Conservation (phyloP, 2,329 filamentous ascomycete species). For the Colletotrichum camelliae region DNA sequence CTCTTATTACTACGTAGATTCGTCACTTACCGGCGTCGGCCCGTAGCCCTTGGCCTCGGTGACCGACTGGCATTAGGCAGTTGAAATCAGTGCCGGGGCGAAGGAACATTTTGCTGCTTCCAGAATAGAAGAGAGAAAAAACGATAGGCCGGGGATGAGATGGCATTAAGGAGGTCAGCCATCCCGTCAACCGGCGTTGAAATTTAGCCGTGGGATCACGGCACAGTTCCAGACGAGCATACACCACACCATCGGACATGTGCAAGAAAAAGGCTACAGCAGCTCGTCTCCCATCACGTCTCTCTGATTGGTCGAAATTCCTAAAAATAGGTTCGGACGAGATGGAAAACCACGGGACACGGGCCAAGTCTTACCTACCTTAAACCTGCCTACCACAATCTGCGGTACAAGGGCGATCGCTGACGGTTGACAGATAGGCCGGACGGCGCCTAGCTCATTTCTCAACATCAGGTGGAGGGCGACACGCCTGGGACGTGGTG, state of each 20-base stretch:
- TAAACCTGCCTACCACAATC: background rate
- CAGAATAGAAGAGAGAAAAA: background rate
- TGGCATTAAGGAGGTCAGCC: background rate
- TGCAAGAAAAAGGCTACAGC: background rate
- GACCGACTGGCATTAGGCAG: background rate
- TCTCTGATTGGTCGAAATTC: background rate
- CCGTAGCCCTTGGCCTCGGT: background rate
- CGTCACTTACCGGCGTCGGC: background rate
- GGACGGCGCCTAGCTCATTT: background rate
- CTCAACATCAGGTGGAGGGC: background rate
- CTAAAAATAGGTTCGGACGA: background rate
- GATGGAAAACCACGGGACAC: background rate
- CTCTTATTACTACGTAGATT: background rate
- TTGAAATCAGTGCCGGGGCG: background rate
- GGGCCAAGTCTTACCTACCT: background rate
- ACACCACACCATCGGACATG: background rate
- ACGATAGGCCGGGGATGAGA: background rate
- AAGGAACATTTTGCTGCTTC: background rate
- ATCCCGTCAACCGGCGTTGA: background rate
- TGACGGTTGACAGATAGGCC: background rate
- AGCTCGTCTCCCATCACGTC: background rate
- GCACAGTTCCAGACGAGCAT: background rate
- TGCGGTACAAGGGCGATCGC: constrained; percentile 4
- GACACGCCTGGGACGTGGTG: background rate
- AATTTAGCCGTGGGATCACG: background rate